Conservation (phyloP, 2,329 filamentous ascomycete genomes). For the Mollisiaceae sp. region DNA sequence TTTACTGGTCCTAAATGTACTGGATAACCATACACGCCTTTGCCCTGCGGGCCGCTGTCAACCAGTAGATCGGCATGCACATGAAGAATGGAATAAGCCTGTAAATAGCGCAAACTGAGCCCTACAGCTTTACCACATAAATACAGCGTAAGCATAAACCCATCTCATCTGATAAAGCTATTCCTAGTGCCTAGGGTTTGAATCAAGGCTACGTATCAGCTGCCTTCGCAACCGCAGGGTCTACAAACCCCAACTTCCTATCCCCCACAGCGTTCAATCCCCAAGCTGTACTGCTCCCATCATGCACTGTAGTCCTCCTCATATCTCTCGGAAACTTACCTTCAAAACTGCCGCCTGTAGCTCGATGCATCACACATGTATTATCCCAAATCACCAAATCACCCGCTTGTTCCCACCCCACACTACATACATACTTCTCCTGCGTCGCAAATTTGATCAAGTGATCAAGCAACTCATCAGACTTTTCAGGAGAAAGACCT, state of each 20-base stretch:
- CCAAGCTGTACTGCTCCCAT: constrained; percentile 48
- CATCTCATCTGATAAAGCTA: too few species aligned
- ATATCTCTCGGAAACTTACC: constrained; percentile 57
- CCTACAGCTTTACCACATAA: too few species aligned
- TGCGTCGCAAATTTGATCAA: constrained; percentile 55
- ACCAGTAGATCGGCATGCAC: too few species aligned
- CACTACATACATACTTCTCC: constrained; percentile 51
- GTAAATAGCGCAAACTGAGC: too few species aligned
- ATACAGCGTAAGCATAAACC: too few species aligned
- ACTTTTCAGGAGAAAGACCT: constrained; percentile 43
- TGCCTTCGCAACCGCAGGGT: background rate
- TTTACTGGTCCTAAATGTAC: too few species aligned
- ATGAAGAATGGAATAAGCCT: too few species aligned
- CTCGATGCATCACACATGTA: constrained; percentile 59
- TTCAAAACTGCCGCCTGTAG: constrained; percentile 53
- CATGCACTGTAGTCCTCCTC: constrained; percentile 61
- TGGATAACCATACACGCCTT: too few species aligned
- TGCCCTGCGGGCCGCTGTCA: too few species aligned
- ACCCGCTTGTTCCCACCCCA: constrained; percentile 54
- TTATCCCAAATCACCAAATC: constrained; percentile 67
- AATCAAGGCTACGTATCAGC: background rate
- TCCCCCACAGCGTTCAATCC: constrained; percentile 47
- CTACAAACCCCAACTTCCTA: constrained; percentile 38
- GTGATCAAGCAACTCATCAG: constrained; percentile 44
- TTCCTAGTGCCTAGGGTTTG: background rate